Evolutionary conservation across 2,329 filamentous ascomycete genomes (phyloP), one percentile per base, ranked within the genome.

Genomic region (Alternaria sp.): DNA sequence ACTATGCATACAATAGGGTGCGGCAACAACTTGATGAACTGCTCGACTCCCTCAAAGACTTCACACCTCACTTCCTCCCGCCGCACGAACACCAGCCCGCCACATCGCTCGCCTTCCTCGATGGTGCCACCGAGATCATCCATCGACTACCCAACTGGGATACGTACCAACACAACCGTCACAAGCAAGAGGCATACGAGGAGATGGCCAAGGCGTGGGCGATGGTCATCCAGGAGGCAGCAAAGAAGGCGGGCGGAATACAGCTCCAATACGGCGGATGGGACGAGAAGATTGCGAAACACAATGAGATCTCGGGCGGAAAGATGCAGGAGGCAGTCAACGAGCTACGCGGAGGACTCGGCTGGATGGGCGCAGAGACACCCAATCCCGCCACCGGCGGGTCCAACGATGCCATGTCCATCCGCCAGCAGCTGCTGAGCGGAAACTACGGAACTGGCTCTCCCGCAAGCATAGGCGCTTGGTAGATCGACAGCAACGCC

Each of bases 181-280:
- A 97, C 83, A 97, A 97, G 81, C 91, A 97, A 69, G 93, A 93
- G 67, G 94, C 95, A 7, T 99, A 99, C 77, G 95, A 99, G 74
- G 96, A 98, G 77, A 94, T 99, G 67, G 91, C 93, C 25, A 93
- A 91, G 74, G 96, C 96, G 1, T 99, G 96, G 96, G 90, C 93
- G 15, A 81, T 96, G 69, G 95, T 97, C 54, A 91, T 99, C 70
- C 90, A 90, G 65, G 96, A 99, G 80, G 93, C 93, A 2, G 90
- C 91, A 21, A 98, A 98, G 83, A 88, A 92, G 70, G 95, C 93
- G 11, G 94, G 93, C 26, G 96, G 96, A 32, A 96, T 98, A 73
- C 89, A 93, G 69, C 77, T 99, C 68, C 92, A 97, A 74, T 92
- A 93, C 50, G 93, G 92, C 57, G 92, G 92, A 62, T 99, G 96